phyloP scores from a whole-genome alignment of 164 flowering plant species.

The Vitis rotundifolia region DNA sequence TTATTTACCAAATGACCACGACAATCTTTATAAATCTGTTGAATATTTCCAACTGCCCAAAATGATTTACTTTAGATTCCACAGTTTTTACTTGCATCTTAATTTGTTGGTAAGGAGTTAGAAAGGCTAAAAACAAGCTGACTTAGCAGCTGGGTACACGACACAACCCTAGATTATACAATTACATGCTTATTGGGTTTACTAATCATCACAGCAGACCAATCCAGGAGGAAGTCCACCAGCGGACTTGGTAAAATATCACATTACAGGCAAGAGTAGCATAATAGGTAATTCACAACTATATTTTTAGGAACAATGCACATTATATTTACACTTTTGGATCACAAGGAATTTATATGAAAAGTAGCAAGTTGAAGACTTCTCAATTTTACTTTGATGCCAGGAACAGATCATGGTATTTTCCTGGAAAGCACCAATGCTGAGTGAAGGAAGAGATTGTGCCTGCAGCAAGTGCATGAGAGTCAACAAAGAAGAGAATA shows the following conservation, averaged over 20 bases:
- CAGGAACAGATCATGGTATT: constrained; percentile 72
- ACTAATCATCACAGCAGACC: neutral
- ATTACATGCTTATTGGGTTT: no score
- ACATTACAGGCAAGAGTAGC: neutral
- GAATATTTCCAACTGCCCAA: no score
- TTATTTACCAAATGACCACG: no score
- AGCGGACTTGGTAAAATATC: neutral
- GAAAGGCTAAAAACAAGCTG: no score
- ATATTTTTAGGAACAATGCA: neutral
- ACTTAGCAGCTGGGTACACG: no score
- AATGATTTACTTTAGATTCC: no score
- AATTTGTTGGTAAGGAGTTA: no score
- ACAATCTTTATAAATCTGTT: no score
- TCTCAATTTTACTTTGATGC: constrained; percentile 57
- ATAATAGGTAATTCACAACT: neutral
- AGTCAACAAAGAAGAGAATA: constrained; percentile 5
- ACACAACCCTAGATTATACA: no score
- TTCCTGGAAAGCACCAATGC: constrained; percentile 92
- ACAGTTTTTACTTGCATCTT: no score
- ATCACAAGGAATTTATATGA: neutral
- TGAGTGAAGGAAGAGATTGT: constrained; percentile 93
- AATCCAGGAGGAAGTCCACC: neutral
- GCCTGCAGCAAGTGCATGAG: constrained; percentile 45
- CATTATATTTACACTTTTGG: neutral
- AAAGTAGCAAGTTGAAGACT: constrained; percentile 1